Conservation (phyloP, 1,284 basidiomycete species). For the Trametes sp. region DNA sequence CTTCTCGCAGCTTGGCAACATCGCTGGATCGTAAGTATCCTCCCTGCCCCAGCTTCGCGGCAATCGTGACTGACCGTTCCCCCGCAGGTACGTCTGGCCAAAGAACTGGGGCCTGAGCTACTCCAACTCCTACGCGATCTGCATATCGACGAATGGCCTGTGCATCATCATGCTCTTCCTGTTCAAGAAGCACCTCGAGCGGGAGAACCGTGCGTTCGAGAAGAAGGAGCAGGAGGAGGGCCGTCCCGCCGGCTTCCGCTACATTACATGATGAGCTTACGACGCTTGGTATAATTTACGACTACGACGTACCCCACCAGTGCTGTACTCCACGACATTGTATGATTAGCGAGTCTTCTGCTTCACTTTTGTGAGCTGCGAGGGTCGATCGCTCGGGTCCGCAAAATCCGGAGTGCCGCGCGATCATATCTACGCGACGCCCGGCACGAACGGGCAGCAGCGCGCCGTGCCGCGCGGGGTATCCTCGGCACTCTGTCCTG, state of each 20-base stretch:
- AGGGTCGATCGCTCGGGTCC: not conserved
- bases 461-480: conserved; percentile 2
- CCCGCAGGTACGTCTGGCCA: conserved; percentile 49
- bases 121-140: conserved; percentile 55
- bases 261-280: conserved; percentile 37
- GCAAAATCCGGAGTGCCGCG: conserved; percentile 13
- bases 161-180: conserved; percentile 61
- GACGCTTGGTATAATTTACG: not conserved
- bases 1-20: conserved; percentile 77
- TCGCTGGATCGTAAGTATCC: conserved; percentile 72
- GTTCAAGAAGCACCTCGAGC: conserved; percentile 58
- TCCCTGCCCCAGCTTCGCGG: not conserved
- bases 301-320: not conserved
- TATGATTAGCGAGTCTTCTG: conserved; percentile 2
- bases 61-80: not conserved
- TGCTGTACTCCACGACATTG: conserved; percentile 11
- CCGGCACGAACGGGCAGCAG: conserved; percentile 10
- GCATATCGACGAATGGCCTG: conserved; percentile 55
- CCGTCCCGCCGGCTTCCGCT: conserved; percentile 55
- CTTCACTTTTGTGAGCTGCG: not conserved
- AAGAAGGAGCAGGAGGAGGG: conserved; percentile 51
- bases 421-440: conserved; percentile 20
- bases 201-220: conserved; percentile 55
- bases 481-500: conserved; percentile 12
- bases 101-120: conserved; percentile 51